Conservation (phyloP, 352 stramenopile genomes). For the Blastocystis sp. region DNA sequence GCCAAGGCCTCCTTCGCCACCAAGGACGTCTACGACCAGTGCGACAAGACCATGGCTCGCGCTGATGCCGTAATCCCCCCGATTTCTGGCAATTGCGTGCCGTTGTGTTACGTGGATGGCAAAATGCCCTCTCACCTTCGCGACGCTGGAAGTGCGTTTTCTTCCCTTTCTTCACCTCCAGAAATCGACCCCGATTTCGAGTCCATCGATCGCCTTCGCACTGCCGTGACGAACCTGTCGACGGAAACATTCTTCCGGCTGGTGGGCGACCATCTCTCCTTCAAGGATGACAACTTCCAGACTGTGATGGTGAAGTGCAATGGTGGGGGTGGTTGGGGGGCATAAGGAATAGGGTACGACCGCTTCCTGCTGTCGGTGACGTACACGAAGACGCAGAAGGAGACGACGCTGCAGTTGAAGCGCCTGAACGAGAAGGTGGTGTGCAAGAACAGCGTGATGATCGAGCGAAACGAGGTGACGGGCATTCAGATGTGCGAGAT, state of each 20-base stretch:
- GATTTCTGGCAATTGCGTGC: neutral
- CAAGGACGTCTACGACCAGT: slow-evolving; percentile 7
- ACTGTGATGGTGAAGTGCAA: slow-evolving; percentile 36
- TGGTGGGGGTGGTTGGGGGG: neutral
- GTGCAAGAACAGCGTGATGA: neutral
- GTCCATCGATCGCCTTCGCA: neutral
- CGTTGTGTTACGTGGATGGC: slow-evolving; percentile 30
- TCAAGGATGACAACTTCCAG: slow-evolving; percentile 40
- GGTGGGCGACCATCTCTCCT: slow-evolving; percentile 20
- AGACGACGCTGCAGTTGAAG: neutral
- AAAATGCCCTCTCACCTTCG: neutral
- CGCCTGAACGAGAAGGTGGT: slow-evolving; percentile 13
- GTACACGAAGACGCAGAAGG: slow-evolving; percentile 13
- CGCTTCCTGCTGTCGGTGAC: slow-evolving; percentile 6
- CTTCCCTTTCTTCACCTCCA: neutral
- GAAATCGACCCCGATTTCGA: slow-evolving; percentile 26
- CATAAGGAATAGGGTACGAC: neutral
- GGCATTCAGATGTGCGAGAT: slow-evolving; percentile 15
- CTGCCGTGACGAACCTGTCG: neutral
- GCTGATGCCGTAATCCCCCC: neutral
- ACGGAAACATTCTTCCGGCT: slow-evolving; percentile 18
- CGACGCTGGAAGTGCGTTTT: neutral
- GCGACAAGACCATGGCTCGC: slow-evolving; percentile 17
- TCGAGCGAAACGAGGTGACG: slow-evolving; percentile 16
- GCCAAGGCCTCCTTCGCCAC: neutral